Evolutionary conservation across 129 eudicot genomes (phyloP).

Genomic region (Tanacetum coccineum): DNA sequence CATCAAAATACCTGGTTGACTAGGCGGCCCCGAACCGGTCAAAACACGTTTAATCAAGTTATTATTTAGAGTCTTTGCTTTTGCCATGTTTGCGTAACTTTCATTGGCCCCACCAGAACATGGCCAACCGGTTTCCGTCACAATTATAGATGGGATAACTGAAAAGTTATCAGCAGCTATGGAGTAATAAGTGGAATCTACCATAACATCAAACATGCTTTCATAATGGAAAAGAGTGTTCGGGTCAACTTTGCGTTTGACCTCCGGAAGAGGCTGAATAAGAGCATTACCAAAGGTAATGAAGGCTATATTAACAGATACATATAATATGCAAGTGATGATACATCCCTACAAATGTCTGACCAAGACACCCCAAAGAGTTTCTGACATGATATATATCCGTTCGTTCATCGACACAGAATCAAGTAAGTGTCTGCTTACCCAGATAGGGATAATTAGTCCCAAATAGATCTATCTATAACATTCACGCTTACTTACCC

Average conservation of each 20-base stretch:
- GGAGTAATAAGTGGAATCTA: constrained; percentile 72
- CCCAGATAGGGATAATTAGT: no score
- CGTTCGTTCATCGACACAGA: no score
- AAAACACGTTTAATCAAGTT: background rate
- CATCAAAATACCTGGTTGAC: background rate
- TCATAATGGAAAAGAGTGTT: constrained; percentile 68
- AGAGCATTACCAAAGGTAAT: no score
- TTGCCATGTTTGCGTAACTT: constrained; percentile 52
- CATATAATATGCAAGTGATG: constrained; percentile 58
- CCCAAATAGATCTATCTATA: no score
- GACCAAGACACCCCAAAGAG: no score
- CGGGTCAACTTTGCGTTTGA: constrained; percentile 75
- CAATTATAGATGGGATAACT: constrained; percentile 54
- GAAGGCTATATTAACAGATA: no score
- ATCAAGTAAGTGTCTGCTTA: no score
- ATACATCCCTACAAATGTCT: no score
- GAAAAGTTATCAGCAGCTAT: constrained; percentile 45
- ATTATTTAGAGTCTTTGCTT: background rate
- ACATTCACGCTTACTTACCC: no score
- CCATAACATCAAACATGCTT: constrained; percentile 83
- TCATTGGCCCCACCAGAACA: constrained; percentile 55
- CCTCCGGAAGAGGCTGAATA: constrained; percentile 53
- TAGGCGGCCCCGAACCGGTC: background rate
- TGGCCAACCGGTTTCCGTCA: constrained; percentile 84
- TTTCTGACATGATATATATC: no score